A percentile compares a stretch with the other conserved stretches of the same genome.
These are phyloP conservation scores for Fistulinella cinereoalba DNA, from an alignment of 1,284 basidiomycete species.

Conservation along the genomic window DNA sequence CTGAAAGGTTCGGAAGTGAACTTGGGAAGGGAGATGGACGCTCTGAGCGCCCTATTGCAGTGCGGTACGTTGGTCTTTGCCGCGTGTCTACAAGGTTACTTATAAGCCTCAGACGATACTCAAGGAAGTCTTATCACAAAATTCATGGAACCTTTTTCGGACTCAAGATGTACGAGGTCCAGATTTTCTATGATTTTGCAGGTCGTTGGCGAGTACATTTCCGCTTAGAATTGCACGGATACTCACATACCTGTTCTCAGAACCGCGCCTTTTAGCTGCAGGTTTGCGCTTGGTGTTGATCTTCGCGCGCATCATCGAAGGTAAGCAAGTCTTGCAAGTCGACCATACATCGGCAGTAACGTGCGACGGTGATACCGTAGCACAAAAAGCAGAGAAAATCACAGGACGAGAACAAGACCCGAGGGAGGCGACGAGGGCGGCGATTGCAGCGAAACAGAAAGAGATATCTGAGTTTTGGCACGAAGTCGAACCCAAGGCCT, in stretches of 20 bases:
- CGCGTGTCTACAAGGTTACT: neutral
- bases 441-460: too few species aligned
- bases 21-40: slow-evolving; percentile 24
- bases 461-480: too few species aligned
- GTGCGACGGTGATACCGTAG: too few species aligned
- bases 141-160: slow-evolving; percentile 2
- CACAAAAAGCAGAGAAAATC: too few species aligned
- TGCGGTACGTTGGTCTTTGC: slow-evolving; percentile 12
- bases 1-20: neutral
- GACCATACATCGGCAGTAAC: too few species aligned
- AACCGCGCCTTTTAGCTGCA: slow-evolving; percentile 5
- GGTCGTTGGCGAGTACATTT: slow-evolving; percentile 7
- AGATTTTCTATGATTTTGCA: slow-evolving; percentile 18
- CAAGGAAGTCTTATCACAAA: slow-evolving; percentile 4
- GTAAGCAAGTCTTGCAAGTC: neutral
- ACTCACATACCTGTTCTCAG: slow-evolving; percentile 7
- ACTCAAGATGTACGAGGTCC: neutral
- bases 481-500: slow-evolving; percentile 10
- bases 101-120: slow-evolving; percentile 13
- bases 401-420: too few species aligned
- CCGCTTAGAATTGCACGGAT: neutral
- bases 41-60: slow-evolving; percentile 16
- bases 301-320: slow-evolving; percentile 10
- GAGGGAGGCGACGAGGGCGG: too few species aligned
- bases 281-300: slow-evolving; percentile 19